Evolutionary conservation across 2,329 filamentous ascomycete genomes (phyloP).

Genomic region (Penicillium expansum): DNA sequence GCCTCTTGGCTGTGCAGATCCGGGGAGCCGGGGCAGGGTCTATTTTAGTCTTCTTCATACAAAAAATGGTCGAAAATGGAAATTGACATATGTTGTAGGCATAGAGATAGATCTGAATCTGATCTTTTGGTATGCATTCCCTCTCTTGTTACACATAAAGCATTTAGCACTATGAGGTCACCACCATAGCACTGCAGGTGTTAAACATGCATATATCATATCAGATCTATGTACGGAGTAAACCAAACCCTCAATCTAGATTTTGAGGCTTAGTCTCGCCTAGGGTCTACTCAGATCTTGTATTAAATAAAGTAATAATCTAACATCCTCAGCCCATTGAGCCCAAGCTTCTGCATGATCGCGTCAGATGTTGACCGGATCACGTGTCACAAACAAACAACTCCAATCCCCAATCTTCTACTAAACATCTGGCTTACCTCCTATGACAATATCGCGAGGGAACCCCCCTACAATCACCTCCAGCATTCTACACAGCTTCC

Average conservation of each 20-base stretch:
- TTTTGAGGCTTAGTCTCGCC: no score
- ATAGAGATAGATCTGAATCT: not conserved
- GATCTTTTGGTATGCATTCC: not conserved
- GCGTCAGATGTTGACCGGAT: not conserved
- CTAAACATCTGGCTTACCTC: not conserved
- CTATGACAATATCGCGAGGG: not conserved
- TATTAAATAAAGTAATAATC: no score
- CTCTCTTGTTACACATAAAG: not conserved
- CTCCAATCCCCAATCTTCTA: not conserved
- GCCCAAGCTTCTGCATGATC: not conserved
- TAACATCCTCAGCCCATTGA: not conserved
- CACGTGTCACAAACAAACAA: conserved; percentile 2
- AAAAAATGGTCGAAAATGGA: not conserved
- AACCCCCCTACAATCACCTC: not conserved
- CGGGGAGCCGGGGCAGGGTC: not conserved
- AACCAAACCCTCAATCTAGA: not conserved
- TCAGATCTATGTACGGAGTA: not conserved
- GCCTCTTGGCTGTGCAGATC: conserved; percentile 13
- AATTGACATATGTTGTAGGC: not conserved
- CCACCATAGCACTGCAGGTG: not conserved
- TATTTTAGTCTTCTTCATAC: not conserved
- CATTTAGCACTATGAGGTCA: not conserved
- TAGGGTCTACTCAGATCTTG: not conserved
- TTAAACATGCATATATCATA: not conserved
- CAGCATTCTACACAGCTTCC: no score